Evolutionary conservation across 106 monocot genomes (phyloP).

Genomic region (Posidonia australis): DNA sequence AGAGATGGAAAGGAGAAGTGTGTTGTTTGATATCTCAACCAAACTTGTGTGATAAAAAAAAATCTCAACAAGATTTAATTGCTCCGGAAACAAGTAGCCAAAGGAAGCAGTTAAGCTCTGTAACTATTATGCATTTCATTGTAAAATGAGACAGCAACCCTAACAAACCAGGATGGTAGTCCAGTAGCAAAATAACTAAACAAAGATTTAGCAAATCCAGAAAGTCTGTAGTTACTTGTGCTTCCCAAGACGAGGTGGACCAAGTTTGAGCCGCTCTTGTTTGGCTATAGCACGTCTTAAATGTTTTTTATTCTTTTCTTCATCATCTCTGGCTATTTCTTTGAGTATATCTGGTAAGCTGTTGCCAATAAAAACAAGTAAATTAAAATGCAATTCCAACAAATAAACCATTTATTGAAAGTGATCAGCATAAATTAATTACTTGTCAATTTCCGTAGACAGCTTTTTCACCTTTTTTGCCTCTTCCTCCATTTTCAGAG

Average conservation of each 20-base stretch:
- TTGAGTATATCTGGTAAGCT: constrained; percentile 69
- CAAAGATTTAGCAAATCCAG: neutral
- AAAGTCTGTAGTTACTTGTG: constrained; percentile 49
- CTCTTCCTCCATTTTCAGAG: constrained; percentile 51
- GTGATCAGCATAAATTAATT: neutral
- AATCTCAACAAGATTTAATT: too few species aligned
- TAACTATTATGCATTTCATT: too few species aligned
- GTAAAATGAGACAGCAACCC: neutral
- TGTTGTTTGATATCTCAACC: too few species aligned
- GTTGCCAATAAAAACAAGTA: constrained; percentile 1
- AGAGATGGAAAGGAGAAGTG: too few species aligned
- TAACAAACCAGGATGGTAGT: neutral
- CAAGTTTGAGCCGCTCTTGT: constrained; percentile 60
- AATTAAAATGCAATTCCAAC: neutral
- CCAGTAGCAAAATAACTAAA: neutral
- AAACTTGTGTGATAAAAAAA: too few species aligned
- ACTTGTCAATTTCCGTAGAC: constrained; percentile 81
- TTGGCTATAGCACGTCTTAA: constrained; percentile 52
- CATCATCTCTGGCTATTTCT: constrained; percentile 85
- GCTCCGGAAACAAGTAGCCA: too few species aligned
- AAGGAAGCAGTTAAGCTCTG: too few species aligned
- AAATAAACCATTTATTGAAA: neutral
- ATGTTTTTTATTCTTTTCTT: constrained; percentile 63
- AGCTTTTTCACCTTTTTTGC: constrained; percentile 44
- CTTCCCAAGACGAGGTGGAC: constrained; percentile 90